Evolutionary conservation across 495 filamentous ascomycete genomes (phyloP).

Genomic region (Wilcoxina mikolae): DNA sequence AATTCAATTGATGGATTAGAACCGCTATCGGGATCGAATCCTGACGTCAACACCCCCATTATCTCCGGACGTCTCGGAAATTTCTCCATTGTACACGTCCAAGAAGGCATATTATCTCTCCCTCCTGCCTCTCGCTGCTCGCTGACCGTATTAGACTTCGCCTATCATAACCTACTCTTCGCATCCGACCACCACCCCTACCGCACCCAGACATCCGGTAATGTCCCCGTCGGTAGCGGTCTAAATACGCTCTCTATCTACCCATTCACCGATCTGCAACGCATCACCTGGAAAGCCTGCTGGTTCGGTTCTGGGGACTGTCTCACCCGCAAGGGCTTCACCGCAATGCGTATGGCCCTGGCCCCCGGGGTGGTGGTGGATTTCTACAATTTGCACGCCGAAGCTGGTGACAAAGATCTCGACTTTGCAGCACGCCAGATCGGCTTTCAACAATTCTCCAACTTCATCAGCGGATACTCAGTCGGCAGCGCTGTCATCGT

Average conservation of each 20-base stretch:
- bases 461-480: conserved; percentile 9
- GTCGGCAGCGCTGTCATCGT: conserved; percentile 6
- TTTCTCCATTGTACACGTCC: conserved; percentile 46
- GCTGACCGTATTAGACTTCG: conserved; percentile 48
- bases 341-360: conserved; percentile 21
- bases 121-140: conserved; percentile 26
- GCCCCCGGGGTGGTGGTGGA: conserved; percentile 2
- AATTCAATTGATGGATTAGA: background rate
- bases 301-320: conserved; percentile 44
- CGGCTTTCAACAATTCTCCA: conserved; percentile 6
- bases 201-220: conserved; percentile 46
- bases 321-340: conserved; percentile 51
- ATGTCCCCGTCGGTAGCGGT: conserved; percentile 44
- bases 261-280: conserved; percentile 40
- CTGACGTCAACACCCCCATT: conserved; percentile 37
- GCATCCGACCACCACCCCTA: conserved; percentile 40
- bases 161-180: conserved; percentile 48
- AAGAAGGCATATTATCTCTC: too few species aligned
- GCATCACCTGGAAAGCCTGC: conserved; percentile 44
- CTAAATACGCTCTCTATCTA: conserved; percentile 46
- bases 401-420: conserved; percentile 7
- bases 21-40: conserved; percentile 17
- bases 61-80: conserved; percentile 35
- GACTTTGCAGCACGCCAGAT: conserved; percentile 8
- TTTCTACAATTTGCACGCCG: conserved; percentile 15